Evolutionary conservation across 371 early-diverging fungal species (phyloP).

Genomic region (Mortierella polycephala): DNA sequence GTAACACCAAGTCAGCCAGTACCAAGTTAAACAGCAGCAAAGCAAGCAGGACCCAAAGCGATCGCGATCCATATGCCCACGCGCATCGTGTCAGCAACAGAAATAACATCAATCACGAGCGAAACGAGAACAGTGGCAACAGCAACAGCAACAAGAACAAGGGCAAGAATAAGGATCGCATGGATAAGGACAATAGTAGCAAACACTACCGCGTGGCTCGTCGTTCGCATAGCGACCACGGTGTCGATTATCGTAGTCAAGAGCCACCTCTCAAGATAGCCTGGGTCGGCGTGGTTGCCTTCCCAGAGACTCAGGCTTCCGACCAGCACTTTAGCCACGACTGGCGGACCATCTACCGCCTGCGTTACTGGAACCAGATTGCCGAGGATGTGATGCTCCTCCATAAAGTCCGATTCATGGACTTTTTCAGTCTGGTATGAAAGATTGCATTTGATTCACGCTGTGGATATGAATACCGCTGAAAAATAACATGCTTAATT

Average conservation of each 20-base stretch:
- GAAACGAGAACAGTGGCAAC: background rate
- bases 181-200: too few species aligned
- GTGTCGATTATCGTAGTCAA: background rate
- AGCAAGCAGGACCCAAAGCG: too few species aligned
- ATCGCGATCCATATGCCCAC: too few species aligned
- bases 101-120: background rate
- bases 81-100: constrained; percentile 1
- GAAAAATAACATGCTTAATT: too few species aligned
- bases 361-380: constrained; percentile 49
- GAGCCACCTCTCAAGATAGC: constrained; percentile 13
- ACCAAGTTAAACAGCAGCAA: too few species aligned
- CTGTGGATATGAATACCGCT: too few species aligned
- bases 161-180: background rate
- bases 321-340: constrained; percentile 24
- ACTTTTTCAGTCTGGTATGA: constrained; percentile 47
- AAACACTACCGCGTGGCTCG: background rate
- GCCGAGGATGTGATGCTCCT: constrained; percentile 51
- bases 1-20: too few species aligned
- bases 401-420: constrained; percentile 38
- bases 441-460: too few species aligned
- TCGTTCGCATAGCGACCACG: background rate
- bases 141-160: background rate
- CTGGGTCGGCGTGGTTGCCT: constrained; percentile 42
- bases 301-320: constrained; percentile 24
- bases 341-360: constrained; percentile 48